These are phyloP conservation scores for Phytophthora aleatoria DNA, from an alignment of 352 stramenopile genomes.

Conservation along the genomic window DNA sequence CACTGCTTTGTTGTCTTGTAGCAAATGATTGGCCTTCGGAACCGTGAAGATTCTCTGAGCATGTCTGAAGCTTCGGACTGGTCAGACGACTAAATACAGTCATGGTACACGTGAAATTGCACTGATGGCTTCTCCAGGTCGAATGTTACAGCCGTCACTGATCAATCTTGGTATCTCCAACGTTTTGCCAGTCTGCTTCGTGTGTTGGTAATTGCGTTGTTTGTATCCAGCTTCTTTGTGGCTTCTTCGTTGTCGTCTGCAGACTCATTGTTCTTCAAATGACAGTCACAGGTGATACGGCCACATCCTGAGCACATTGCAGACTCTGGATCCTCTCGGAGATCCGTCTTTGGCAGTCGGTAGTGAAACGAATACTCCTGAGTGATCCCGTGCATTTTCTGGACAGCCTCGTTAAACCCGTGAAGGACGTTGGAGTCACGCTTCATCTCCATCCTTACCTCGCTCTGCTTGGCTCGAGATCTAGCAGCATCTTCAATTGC, in stretches of 20 bases:
- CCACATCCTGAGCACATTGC: slow-evolving; percentile 56
- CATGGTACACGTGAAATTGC: slow-evolving; percentile 12
- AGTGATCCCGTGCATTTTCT: slow-evolving; percentile 56
- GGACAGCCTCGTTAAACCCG: slow-evolving; percentile 56
- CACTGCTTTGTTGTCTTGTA: slow-evolving; percentile 30
- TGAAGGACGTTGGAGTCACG: slow-evolving; percentile 47
- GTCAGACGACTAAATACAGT: slow-evolving; percentile 76
- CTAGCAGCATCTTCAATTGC: slow-evolving; percentile 50
- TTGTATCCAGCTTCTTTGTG: slow-evolving; percentile 17
- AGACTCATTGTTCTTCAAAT: slow-evolving; percentile 22
- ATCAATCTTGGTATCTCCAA: slow-evolving; percentile 45
- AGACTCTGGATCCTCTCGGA: slow-evolving; percentile 46
- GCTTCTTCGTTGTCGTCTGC: not conserved
- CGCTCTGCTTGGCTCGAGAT: slow-evolving; percentile 45
- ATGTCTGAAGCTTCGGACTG: slow-evolving; percentile 88
- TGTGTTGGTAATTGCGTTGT: slow-evolving; percentile 24
- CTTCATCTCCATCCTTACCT: slow-evolving; percentile 48
- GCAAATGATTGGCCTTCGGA: slow-evolving; percentile 86
- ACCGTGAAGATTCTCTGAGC: slow-evolving; percentile 75
- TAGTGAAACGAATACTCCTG: slow-evolving; percentile 66
- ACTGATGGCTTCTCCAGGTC: slow-evolving; percentile 21
- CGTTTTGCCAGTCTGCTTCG: slow-evolving; percentile 37
- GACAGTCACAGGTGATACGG: slow-evolving; percentile 61
- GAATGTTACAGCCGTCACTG: slow-evolving; percentile 16
- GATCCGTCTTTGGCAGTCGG: slow-evolving; percentile 59